Base-by-base conservation (phyloP, 169 alveolate genomes). In the Blepharisma undulans region DNA sequence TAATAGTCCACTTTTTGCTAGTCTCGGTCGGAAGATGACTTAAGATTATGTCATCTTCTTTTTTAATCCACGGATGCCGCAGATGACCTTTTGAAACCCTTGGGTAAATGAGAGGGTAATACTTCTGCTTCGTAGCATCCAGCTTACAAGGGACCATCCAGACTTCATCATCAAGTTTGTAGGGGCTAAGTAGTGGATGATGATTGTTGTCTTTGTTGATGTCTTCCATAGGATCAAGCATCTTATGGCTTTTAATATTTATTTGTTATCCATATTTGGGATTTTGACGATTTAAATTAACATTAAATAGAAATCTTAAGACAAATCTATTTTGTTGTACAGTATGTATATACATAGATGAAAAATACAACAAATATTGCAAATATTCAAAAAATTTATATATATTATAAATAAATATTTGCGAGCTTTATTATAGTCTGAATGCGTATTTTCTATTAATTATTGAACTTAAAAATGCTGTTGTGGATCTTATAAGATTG, bases 41-140 rank as follows among this genome's bases (percentile, higher is more conserved):
- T 22, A 33, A 71, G 22, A 92, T 61, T 7, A 89, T 19, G 22
- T 29, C 16, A 84, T 93, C 95, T 76, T 87, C 94, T 32, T 88
- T 72, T 14, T 80, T 30, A 76, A 79, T 76, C 95, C 95, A 92
- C 3, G 36, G 66, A 29, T 79, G 29, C 18, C 87, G 29, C 80
- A 74, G 80, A 27, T 30, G 72, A n/a, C 61, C 87, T 48, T 48
- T 48, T 48, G 66, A 48, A 48, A 48, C 66, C 10, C 30, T 27
- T 12, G 87, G 87, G 29, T 79, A 27, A 32, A 25, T 4, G 30
- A 79, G 72, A 22, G 87, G 87, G 12, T 27, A n/a, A 32, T 79
- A 79, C 61, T 79, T 30, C 29, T 32, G 36, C 30, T 27, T 29
- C 34, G 25, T 33, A 14, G 61, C 0, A 33, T 79, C 87, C 7